A percentile compares a stretch with the other conserved stretches of the same genome.
Conservation (phyloP, 2,329 filamentous ascomycete genomes). For the Exophiala mesophila region DNA sequence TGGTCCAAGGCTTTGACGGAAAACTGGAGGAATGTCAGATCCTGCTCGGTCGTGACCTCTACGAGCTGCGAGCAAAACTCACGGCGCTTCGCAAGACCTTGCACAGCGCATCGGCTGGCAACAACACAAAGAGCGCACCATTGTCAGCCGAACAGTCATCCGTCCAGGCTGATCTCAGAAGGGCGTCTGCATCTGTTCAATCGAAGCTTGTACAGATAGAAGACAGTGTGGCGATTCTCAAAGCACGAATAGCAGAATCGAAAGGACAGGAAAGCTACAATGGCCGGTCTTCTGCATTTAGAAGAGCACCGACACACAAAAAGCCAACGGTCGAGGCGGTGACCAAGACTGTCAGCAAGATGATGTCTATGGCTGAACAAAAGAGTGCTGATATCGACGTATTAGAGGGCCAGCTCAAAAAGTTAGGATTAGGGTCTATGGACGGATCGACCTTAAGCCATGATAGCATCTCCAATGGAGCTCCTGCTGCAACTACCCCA, state of each 20-base stretch:
- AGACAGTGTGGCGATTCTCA: slow-evolving; percentile 71
- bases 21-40: slow-evolving; percentile 66
- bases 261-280: slow-evolving; percentile 47
- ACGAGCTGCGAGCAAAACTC: slow-evolving; percentile 67
- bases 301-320: slow-evolving; percentile 36
- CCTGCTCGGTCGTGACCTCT: slow-evolving; percentile 61
- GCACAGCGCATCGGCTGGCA: slow-evolving; percentile 63
- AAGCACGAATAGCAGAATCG: slow-evolving; percentile 65
- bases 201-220: slow-evolving; percentile 73
- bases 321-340: slow-evolving; percentile 88
- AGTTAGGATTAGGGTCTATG: slow-evolving; percentile 50
- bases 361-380: slow-evolving; percentile 89
- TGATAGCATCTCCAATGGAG: slow-evolving; percentile 13
- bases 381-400: slow-evolving; percentile 87
- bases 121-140: slow-evolving; percentile 63
- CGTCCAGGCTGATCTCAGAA: slow-evolving; percentile 77
- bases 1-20: slow-evolving; percentile 62
- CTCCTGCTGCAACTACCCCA: slow-evolving; percentile 11
- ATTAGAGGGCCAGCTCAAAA: slow-evolving; percentile 79
- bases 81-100: slow-evolving; percentile 76
- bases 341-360: slow-evolving; percentile 82
- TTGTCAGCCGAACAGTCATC: slow-evolving; percentile 78
- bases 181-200: slow-evolving; percentile 68
- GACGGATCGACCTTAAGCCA: slow-evolving; percentile 10
- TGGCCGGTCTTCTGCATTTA: slow-evolving; percentile 32